Percentiles rank a stretch among this genome's conserved stretches.
phyloP scores from a whole-genome alignment of 2,329 filamentous ascomycete species.

The Trichoderma citrinoviride region DNA sequence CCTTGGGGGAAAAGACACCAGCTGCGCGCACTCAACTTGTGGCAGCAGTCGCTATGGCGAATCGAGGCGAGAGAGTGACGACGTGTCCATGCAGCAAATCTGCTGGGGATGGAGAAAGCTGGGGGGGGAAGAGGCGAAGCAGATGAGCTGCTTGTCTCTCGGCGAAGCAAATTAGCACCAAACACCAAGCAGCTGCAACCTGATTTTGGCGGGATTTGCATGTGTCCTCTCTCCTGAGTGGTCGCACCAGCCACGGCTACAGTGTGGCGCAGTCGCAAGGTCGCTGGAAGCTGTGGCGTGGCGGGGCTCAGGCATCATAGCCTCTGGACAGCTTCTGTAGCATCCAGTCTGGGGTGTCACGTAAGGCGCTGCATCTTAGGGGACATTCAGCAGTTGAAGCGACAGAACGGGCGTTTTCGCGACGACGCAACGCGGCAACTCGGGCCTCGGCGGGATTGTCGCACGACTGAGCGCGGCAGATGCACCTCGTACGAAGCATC shows the following conservation, averaged over 20 bases:
- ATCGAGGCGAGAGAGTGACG: neutral
- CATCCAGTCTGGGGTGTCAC: neutral
- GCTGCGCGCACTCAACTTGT: neutral
- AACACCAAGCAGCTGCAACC: neutral
- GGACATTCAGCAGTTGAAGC: neutral
- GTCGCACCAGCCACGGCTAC: neutral
- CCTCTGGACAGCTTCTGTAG: neutral
- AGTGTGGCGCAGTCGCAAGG: slow-evolving; percentile 15
- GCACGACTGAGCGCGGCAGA: neutral
- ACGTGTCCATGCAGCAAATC: slow-evolving; percentile 18
- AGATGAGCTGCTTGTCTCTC: slow-evolving; percentile 6
- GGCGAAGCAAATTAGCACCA: neutral
- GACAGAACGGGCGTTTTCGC: neutral
- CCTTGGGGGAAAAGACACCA: neutral
- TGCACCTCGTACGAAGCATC: slow-evolving; percentile 6
- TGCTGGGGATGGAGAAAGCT: slow-evolving; percentile 3
- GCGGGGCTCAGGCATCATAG: slow-evolving; percentile 18
- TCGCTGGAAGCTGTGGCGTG: slow-evolving; percentile 9
- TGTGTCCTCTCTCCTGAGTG: slow-evolving; percentile 19
- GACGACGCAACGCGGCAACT: slow-evolving; percentile 11
- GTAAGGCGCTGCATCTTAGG: neutral
- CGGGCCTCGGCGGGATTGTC: neutral
- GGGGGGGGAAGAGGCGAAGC: slow-evolving; percentile 17
- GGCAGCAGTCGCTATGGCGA: slow-evolving; percentile 3
- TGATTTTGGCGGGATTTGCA: slow-evolving; percentile 7